Base-by-base conservation (phyloP, 208 protist species). In the Willaertia magna region DNA sequence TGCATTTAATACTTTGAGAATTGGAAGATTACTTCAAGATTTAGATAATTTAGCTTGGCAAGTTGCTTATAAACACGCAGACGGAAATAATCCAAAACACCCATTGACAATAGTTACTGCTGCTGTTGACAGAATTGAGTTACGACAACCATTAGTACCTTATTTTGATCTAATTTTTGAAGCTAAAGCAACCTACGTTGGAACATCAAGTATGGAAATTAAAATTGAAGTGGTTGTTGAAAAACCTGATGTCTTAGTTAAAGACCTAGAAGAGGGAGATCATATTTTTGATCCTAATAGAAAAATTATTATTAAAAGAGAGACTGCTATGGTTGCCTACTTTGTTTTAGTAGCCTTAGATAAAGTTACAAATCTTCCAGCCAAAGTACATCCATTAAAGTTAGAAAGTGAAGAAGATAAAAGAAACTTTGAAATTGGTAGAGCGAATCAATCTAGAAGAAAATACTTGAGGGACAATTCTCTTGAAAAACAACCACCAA, bases 261-360 rank as follows among this genome's bases (percentile, higher is more conserved):
- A 40, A 44, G 87, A 88, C 55, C 4, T n/a, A 9, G 7, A 30
- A 34, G 55, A 67, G 22, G n/a, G n/a, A n/a, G n/a, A n/a, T n/a
- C n/a, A n/a, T n/a, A n/a, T n/a, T n/a, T n/a, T n/a, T n/a, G n/a
- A n/a, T n/a, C n/a, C n/a, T n/a, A n/a, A n/a, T n/a, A n/a, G n/a
- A n/a, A n/a, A n/a, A n/a, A n/a, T n/a, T n/a, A n/a, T n/a, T n/a
- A n/a, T n/a, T n/a, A 34, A 79, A n/a, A 30, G n/a, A 30, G n/a
- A 79, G 9, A 34, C 22, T n/a, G 34, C 30, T 2, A 74, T 90
- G 16, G 85, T 89, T 47, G 76, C 88, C 6, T 85, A 85, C 55
- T 90, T 90, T 59, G 83, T 86, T 7, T 89, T 90, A 87, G 88
- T 90, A 3, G 88, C 86, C 0, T 47, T 34, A 20, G 83, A 89